Conservation (phyloP, 768 basidiomycete genomes). For the Bullera alba region DNA sequence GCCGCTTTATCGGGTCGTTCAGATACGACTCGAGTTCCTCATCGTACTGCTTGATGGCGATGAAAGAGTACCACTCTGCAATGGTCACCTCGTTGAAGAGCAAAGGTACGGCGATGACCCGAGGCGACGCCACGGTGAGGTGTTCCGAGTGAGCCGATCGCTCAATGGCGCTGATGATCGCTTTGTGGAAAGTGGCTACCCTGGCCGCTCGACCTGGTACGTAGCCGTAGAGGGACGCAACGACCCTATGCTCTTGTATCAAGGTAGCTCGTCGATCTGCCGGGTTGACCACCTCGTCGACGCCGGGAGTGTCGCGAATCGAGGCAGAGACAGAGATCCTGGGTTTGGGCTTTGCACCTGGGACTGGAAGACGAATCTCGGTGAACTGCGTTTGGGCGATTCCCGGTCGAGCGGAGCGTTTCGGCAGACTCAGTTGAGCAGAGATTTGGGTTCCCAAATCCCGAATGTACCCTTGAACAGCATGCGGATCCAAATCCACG, state of each 20-base stretch:
- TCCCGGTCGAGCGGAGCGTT: neutral
- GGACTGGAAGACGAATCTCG: constrained; percentile 14
- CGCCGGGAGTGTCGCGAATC: neutral
- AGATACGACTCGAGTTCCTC: constrained; percentile 57
- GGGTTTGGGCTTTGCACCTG: constrained; percentile 4
- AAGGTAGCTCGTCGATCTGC: constrained; percentile 17
- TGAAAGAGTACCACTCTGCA: constrained; percentile 58
- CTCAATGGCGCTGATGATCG: constrained; percentile 16
- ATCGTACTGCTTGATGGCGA: constrained; percentile 56
- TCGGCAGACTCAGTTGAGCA: constrained; percentile 1
- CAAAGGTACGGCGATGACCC: constrained; percentile 58
- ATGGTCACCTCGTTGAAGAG: constrained; percentile 63
- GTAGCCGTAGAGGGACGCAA: constrained; percentile 70
- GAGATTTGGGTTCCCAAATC: constrained; percentile 7
- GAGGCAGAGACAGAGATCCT: neutral
- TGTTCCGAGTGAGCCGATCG: constrained; percentile 42
- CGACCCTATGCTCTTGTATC: constrained; percentile 61
- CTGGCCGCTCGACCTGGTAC: constrained; percentile 62
- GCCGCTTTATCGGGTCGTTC: constrained; percentile 50
- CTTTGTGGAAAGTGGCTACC: constrained; percentile 47
- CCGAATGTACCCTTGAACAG: constrained; percentile 56
- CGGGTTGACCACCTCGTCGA: constrained; percentile 27
- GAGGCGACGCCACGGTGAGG: constrained; percentile 54
- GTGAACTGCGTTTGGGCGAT: neutral
- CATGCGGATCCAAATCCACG: constrained; percentile 54